Conservation (phyloP, 2,329 filamentous ascomycete species). For the Akanthomyces uredinophilus region DNA sequence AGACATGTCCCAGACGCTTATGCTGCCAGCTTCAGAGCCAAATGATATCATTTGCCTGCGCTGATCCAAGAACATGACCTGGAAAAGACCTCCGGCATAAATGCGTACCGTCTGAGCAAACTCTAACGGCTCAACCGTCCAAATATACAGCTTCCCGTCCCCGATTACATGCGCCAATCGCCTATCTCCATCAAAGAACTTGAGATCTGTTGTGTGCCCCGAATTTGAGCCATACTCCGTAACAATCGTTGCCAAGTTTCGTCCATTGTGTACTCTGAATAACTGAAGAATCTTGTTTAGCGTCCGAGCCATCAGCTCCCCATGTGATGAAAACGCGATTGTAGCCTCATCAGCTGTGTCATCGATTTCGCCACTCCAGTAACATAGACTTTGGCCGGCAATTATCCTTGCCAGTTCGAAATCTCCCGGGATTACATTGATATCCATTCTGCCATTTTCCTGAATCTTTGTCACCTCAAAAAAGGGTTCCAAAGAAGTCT, state of each 20-base stretch:
- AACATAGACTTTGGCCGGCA: background rate
- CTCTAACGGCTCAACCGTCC: background rate
- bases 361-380: background rate
- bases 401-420: background rate
- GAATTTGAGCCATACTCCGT: background rate
- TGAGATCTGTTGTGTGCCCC: background rate
- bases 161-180: background rate
- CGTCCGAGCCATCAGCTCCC: background rate
- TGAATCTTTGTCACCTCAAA: background rate
- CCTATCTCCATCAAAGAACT: background rate
- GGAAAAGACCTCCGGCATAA: background rate
- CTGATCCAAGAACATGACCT: background rate
- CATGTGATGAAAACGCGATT: background rate
- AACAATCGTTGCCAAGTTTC: background rate
- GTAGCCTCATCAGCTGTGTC: background rate
- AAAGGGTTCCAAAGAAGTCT: background rate
- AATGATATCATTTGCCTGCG: background rate
- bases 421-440: background rate
- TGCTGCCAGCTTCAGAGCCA: background rate
- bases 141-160: background rate
- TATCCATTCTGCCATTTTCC: background rate
- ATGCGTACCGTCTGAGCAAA: background rate
- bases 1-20: background rate
- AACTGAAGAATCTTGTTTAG: background rate
- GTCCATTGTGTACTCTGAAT: background rate